phyloP scores from a whole-genome alignment of 352 stramenopile species.

The Pythium utonaiense region DNA sequence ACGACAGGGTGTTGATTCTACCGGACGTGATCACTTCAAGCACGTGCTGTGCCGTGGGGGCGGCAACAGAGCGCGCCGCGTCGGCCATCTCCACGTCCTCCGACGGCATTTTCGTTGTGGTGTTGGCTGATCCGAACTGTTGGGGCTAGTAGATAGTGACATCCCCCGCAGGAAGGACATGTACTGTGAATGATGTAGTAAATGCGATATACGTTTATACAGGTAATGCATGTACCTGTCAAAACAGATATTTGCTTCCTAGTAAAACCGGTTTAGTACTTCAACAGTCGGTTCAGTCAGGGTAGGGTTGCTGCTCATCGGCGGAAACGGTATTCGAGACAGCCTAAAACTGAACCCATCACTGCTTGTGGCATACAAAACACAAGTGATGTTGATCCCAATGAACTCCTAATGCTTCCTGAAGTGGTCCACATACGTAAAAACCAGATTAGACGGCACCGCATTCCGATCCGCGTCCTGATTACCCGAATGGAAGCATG shows the following conservation, averaged over 20 bases:
- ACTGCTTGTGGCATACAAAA: slow-evolving; percentile 4
- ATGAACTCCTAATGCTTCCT: slow-evolving; percentile 6
- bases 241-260: background rate
- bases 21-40: slow-evolving; percentile 5
- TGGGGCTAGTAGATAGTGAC: slow-evolving; percentile 1
- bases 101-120: background rate
- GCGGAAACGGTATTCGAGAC: too few relatives aligned
- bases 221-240: background rate
- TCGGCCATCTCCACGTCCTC: slow-evolving; percentile 21
- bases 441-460: slow-evolving; percentile 15
- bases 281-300: slow-evolving; percentile 1
- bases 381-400: slow-evolving; percentile 1
- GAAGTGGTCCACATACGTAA: slow-evolving; percentile 12
- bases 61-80: background rate
- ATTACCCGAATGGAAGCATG: background rate
- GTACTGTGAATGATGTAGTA: background rate
- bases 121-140: background rate
- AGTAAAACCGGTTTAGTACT: slow-evolving; percentile 2
- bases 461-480: background rate
- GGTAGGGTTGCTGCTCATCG: background rate
- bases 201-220: background rate
- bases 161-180: background rate
- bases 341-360: too few relatives aligned
- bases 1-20: background rate
- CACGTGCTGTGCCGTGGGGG: background rate